Evolutionary conservation across 768 basidiomycete species (phyloP).

Genomic region (Psilocybe subaeruginosa): DNA sequence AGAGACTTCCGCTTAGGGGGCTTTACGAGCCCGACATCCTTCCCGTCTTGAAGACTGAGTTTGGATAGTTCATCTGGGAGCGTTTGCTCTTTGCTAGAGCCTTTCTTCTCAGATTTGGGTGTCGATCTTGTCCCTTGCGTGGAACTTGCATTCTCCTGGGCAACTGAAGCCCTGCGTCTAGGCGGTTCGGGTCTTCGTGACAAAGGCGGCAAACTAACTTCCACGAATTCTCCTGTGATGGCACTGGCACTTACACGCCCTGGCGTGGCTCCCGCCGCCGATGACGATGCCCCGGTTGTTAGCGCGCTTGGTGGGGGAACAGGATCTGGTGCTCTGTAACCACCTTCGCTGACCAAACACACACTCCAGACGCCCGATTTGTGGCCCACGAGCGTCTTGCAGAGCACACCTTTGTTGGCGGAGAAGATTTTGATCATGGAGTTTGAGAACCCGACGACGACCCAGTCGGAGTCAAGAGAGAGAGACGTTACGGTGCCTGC

Average conservation of each 20-base stretch:
- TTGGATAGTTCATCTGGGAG: neutral
- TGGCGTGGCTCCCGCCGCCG: too few relatives aligned
- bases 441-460: constrained; percentile 90
- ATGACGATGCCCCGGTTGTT: neutral
- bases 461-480: constrained; percentile 80
- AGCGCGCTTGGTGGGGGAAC: too few relatives aligned
- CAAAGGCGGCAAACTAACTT: too few relatives aligned
- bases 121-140: too few relatives aligned
- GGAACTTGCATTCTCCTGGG: too few relatives aligned
- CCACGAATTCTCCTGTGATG: too few relatives aligned
- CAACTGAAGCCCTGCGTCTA: neutral
- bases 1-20: neutral
- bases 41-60: neutral
- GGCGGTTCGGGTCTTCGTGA: too few relatives aligned
- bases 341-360: constrained; percentile 74
- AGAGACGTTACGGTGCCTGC: constrained; percentile 70
- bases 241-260: too few relatives aligned
- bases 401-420: constrained; percentile 73
- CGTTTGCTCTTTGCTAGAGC: too few relatives aligned
- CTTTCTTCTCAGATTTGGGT: too few relatives aligned
- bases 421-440: constrained; percentile 86
- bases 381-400: constrained; percentile 82
- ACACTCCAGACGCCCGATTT: constrained; percentile 93
- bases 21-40: neutral
- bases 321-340: constrained; percentile 22